Evolutionary conservation across 2,329 filamentous ascomycete species (phyloP).

Genomic region (Penicillium janthinellum): DNA sequence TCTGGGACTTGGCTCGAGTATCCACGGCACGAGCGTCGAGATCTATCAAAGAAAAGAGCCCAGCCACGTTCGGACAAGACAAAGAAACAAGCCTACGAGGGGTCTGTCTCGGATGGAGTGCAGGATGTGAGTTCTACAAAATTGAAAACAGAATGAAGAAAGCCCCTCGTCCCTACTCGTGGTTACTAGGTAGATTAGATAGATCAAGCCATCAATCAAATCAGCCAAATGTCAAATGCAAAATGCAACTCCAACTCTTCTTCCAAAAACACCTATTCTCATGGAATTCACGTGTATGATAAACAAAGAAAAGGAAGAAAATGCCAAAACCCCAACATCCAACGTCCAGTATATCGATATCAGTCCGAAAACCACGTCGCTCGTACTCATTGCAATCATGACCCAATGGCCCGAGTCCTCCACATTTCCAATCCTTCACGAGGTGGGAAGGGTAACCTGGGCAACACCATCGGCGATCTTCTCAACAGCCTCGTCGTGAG

Average conservation of each 20-base stretch:
- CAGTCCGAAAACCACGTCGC: conserved; percentile 9
- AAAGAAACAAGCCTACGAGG: background rate
- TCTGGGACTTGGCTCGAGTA: background rate
- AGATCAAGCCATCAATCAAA: conserved; percentile 4
- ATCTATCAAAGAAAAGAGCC: background rate
- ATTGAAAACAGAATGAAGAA: no score
- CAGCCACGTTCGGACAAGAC: background rate
- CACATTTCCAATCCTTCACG: conserved; percentile 23
- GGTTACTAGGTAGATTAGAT: background rate
- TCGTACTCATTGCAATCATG: conserved; percentile 6
- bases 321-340: conserved; percentile 9
- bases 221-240: conserved; percentile 3
- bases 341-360: conserved; percentile 10
- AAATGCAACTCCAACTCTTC: conserved; percentile 7
- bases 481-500: conserved; percentile 40
- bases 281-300: conserved; percentile 21
- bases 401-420: conserved; percentile 4
- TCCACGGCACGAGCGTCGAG: background rate
- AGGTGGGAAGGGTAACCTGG: conserved; percentile 46
- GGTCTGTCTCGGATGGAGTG: background rate
- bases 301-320: conserved; percentile 7
- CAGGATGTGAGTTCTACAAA: background rate
- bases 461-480: conserved; percentile 46
- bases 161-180: no score
- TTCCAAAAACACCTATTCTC: conserved; percentile 17